Percentiles rank a stretch among this genome's conserved stretches.
Conservation (phyloP, 768 basidiomycete species). For the Tylopilus plumbeoviolaceoides region DNA sequence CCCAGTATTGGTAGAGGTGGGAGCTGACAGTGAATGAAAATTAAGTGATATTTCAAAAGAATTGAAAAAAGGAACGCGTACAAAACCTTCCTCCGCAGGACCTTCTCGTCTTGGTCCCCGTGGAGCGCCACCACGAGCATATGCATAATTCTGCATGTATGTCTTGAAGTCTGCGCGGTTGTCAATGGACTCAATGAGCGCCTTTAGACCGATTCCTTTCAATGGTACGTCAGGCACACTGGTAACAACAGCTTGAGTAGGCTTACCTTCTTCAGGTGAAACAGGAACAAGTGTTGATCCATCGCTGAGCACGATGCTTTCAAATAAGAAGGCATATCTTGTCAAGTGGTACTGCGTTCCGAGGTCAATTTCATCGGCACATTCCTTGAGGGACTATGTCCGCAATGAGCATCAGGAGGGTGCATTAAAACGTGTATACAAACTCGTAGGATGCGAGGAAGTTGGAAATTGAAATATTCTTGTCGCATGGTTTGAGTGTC, state of each 20-base stretch:
- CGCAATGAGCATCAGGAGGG: conserved; percentile 8
- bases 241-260: neutral
- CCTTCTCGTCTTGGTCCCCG: conserved; percentile 86
- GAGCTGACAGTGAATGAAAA: conserved; percentile 38
- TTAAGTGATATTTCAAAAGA: conserved; percentile 4
- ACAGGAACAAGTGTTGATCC: conserved; percentile 80
- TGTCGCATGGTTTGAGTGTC: conserved; percentile 90
- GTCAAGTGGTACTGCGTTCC: conserved; percentile 98
- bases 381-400: conserved; percentile 82
- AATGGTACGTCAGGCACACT: neutral
- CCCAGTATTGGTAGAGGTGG: conserved; percentile 54
- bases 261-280: conserved; percentile 60
- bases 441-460: conserved; percentile 90
- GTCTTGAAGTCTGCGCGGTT: conserved; percentile 92
- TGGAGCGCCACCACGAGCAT: conserved; percentile 66
- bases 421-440: conserved; percentile 29
- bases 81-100: conserved; percentile 89
- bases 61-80: conserved; percentile 41
- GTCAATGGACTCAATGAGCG: conserved; percentile 87
- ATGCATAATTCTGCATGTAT: conserved; percentile 97
- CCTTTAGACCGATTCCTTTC: conserved; percentile 71
- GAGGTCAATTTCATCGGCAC: conserved; percentile 92
- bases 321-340: conserved; percentile 91
- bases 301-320: conserved; percentile 85
- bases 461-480: conserved; percentile 97